Evolutionary conservation across 192 early-diverging fungal genomes (phyloP), one percentile per base, ranked within the genome.

Genomic region (Gonapodya prolifera): DNA sequence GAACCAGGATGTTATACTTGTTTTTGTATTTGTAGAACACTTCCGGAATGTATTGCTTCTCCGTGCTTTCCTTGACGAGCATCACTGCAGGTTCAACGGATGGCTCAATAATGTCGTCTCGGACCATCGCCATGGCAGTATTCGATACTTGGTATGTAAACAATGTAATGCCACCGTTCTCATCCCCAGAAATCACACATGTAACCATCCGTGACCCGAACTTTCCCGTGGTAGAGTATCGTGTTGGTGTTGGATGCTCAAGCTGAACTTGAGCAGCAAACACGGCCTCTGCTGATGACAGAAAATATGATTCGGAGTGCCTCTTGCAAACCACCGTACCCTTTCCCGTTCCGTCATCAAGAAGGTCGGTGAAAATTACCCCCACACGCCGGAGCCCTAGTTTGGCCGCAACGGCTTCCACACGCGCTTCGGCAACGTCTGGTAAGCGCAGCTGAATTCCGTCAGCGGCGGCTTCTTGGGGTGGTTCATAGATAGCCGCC

Each of bases 11-110:
- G 28, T 91, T 91, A 83, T 99, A 99, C 81, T 97, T 89, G 87
- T 99, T 99, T 80, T 90, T 94, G 82, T 94, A 96, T 81, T 92
- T 92, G 87, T 97, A 99, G 80, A 97, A 95, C 28, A 99, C 91
- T 35, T 99, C 97, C 0, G 96, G 97, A 29, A 99, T 92, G 81
- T 99, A 99, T 34, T 91, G 86, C 77, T 86, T 83, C 1, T 81
- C 34, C 1, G 89, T 90, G 28, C 89, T 81, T 76, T 90, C 89
- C 78, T 90, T 88, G 29, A 98, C 94, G 1, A 93, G 88, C 91
- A 98, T 91, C 75, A 94, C 86, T 30, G 86, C 85, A 1, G 97
- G 96, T 34, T 94, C 91, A 28, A 90, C 88, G 80, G 93, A 94
- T 1, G 96, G 91, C 78, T 97, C 94, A 16, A 98, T 88, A 73